Evolutionary conservation across 306 rosid genomes (phyloP).

Genomic region (Castanea sativa): DNA sequence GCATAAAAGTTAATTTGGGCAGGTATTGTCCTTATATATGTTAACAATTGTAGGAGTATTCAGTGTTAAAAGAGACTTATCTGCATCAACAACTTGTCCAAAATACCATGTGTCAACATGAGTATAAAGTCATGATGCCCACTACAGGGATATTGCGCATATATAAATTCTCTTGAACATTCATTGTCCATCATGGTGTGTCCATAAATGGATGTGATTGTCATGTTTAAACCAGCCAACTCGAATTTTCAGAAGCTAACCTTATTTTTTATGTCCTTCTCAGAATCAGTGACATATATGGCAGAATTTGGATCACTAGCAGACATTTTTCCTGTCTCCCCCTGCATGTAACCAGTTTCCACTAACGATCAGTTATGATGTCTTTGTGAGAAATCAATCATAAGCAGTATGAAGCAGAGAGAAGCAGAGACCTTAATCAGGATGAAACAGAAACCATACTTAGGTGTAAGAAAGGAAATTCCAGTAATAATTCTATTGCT

Average conservation of each 20-base stretch:
- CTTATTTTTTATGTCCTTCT: constrained; percentile 81
- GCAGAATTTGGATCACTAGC: constrained; percentile 99
- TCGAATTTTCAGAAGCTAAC: constrained; percentile 29
- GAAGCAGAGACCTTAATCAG: constrained; percentile 2
- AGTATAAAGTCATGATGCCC: too few relatives aligned
- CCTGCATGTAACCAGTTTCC: constrained; percentile 56
- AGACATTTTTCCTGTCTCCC: constrained; percentile 95
- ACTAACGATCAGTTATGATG: constrained; percentile 17
- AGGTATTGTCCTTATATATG: too few relatives aligned
- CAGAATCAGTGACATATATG: constrained; percentile 92
- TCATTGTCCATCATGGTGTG: neutral
- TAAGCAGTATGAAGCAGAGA: constrained; percentile 14
- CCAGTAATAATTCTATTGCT: neutral
- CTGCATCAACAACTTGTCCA: too few relatives aligned
- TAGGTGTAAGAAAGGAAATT: neutral
- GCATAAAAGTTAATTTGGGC: too few relatives aligned
- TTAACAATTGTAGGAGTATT: too few relatives aligned
- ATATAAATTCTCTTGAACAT: neutral
- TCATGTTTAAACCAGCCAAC: neutral
- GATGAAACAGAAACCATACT: constrained; percentile 5
- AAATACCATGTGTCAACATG: too few relatives aligned
- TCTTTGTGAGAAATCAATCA: neutral
- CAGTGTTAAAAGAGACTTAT: too few relatives aligned
- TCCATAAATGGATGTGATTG: neutral
- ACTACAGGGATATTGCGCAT: neutral